These are phyloP conservation scores for Lachancea lanzarotensis DNA, from an alignment of 805 yeast genomes.

Conservation along the genomic window DNA sequence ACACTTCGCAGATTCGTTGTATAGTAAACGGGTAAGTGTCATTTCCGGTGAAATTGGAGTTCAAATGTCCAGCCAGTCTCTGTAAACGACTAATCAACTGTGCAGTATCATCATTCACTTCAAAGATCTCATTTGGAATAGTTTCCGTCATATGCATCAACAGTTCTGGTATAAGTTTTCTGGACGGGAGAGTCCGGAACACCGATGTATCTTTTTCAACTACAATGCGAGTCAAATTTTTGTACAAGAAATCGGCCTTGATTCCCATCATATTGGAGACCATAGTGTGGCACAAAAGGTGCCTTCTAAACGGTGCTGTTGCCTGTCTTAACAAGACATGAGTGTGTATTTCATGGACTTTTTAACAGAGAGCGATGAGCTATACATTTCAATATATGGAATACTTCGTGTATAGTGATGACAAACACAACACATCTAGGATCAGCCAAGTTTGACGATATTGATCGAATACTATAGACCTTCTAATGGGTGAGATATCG, in stretches of 20 bases:
- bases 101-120: background rate
- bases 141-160: constrained; percentile 20
- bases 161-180: constrained; percentile 17
- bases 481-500: too few relatives aligned
- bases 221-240: constrained; percentile 13
- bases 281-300: background rate
- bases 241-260: constrained; percentile 15
- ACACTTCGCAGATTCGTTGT: constrained; percentile 41
- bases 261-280: constrained; percentile 24
- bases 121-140: constrained; percentile 23
- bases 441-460: too few relatives aligned
- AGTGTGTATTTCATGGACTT: too few relatives aligned
- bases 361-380: too few relatives aligned
- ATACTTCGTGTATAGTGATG: too few relatives aligned
- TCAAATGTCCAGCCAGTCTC: constrained; percentile 13
- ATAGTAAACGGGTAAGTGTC: constrained; percentile 42
- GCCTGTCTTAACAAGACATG: too few relatives aligned
- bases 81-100: constrained; percentile 9
- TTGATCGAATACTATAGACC: too few relatives aligned
- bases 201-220: constrained; percentile 13
- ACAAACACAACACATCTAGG: too few relatives aligned
- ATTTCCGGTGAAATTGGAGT: constrained; percentile 13
- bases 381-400: too few relatives aligned
- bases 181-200: constrained; percentile 11
- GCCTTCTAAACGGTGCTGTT: too few relatives aligned